These are phyloP conservation scores for Penicillium sp. DNA, from an alignment of 2,329 filamentous ascomycete species.

Conservation along the genomic window DNA sequence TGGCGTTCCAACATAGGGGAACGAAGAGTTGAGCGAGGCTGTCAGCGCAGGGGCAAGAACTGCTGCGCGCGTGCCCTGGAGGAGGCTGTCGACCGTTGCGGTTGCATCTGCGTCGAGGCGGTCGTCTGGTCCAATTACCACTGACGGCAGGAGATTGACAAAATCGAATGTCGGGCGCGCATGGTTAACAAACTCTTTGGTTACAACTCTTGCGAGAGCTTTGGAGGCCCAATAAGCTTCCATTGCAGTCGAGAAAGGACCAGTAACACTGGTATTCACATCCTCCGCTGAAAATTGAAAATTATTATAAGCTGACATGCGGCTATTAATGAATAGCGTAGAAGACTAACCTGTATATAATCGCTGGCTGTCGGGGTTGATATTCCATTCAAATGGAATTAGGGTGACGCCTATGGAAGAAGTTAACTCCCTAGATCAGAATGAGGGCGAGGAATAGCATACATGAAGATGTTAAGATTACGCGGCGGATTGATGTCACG, in stretches of 20 bases:
- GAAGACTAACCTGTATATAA: constrained; percentile 10
- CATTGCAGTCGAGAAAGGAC: constrained; percentile 16
- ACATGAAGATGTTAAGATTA: constrained; percentile 1
- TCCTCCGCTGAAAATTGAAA: not conserved
- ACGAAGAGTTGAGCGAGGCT: not conserved
- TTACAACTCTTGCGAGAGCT: constrained; percentile 25
- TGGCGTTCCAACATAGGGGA: constrained; percentile 1
- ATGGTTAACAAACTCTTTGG: constrained; percentile 17
- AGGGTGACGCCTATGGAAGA: constrained; percentile 17
- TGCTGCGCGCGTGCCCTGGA: not conserved
- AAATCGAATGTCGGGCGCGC: not conserved
- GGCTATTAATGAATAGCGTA: not conserved
- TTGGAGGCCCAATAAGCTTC: constrained; percentile 34
- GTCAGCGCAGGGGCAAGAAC: not conserved
- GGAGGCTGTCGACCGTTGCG: not conserved
- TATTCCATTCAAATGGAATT: constrained; percentile 21
- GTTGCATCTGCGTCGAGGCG: not conserved
- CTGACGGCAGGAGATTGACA: not conserved
- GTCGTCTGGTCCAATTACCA: constrained; percentile 1
- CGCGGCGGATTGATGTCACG: not conserved
- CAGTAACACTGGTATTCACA: not conserved
- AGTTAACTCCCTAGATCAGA: not conserved
- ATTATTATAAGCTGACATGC: not conserved
- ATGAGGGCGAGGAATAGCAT: not conserved
- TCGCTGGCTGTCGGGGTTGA: constrained; percentile 11